Evolutionary conservation across 108 stramenopile species (phyloP), one percentile per base, ranked within the genome.

Genomic region (Chaetoceros muelleri): DNA sequence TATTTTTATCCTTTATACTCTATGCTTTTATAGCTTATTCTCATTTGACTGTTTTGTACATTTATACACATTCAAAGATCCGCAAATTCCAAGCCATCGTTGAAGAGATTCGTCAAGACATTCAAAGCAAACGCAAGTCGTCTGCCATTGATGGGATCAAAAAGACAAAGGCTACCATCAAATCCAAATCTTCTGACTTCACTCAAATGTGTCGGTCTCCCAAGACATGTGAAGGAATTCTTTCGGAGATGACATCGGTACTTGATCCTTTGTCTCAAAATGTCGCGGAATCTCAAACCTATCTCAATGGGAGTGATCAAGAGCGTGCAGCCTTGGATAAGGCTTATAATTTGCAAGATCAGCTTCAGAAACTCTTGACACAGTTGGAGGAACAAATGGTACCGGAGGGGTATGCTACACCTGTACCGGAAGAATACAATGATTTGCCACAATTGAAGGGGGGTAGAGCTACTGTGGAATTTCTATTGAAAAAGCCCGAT

Each of bases 341-440:
- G 51, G 92, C 90, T 48, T 91, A 91, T 66, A 65, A 52, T 3
- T 67, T 59, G 23, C 96, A 97, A 73, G 71, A 74, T 46, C 29
- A 49, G 2, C 67, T 81, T 27, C 63, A 82, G 30, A 65, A 71
- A 21, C n/a, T 70, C 22, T 64, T 97, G 62, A 81, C 81, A 19
- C 44, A 47, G 8, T 63, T 95, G 70, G 73, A 97, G 66, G 96
- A 94, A 69, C 79, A 89, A 51, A 92, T 97, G 93, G 79, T 97
- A 5, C 96, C 96, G 2, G 62, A 58, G 8, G 75, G 78, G 1
- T 91, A 91, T 57, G 69, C 67, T 26, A 81, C 81, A 19, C 72
- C 73, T 51, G 93, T 96, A 1, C 95, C 95, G 3, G 59, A 57
- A 0, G 91, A 91, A 24, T 96, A 90, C 62, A 44, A 56, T 57